These are phyloP conservation scores for Symmetrospora coprosmae DNA, from an alignment of 768 basidiomycete species.

Conservation along the genomic window DNA sequence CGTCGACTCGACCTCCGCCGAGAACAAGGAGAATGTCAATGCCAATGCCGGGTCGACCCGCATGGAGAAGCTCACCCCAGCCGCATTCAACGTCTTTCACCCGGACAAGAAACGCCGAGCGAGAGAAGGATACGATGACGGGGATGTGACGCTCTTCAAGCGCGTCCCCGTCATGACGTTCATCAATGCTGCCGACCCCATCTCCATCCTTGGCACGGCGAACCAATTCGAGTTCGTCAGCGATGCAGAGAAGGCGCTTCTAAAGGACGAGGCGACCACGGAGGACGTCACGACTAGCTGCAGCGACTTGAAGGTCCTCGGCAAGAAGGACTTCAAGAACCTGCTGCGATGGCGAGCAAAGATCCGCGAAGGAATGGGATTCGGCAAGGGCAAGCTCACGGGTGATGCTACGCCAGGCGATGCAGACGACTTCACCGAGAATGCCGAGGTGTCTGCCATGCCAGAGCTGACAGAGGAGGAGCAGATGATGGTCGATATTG, in stretches of 20 bases:
- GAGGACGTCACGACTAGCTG: constrained; percentile 67
- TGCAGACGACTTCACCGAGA: constrained; percentile 68
- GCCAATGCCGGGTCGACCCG: constrained; percentile 19
- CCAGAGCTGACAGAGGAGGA: constrained; percentile 62
- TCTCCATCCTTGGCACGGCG: constrained; percentile 64
- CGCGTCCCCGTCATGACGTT: constrained; percentile 56
- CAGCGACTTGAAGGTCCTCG: constrained; percentile 85
- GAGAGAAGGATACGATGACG: constrained; percentile 88
- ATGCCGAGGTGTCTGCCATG: constrained; percentile 31
- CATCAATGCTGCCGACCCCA: constrained; percentile 54
- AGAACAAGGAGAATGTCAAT: neutral
- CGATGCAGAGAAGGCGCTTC: constrained; percentile 77
- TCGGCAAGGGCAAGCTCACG: constrained; percentile 56
- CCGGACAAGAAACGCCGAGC: constrained; percentile 90
- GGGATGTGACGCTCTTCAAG: constrained; percentile 79
- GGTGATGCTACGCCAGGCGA: too few species aligned
- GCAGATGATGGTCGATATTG: constrained; percentile 76
- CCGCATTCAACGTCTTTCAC: constrained; percentile 77
- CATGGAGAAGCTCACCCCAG: constrained; percentile 44
- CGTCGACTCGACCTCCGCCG: constrained; percentile 28
- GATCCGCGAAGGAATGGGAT: constrained; percentile 78
- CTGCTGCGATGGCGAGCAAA: constrained; percentile 80
- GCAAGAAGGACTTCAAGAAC: constrained; percentile 91
- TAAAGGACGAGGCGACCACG: constrained; percentile 55
- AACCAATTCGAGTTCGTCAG: constrained; percentile 64